A percentile compares a stretch with the other conserved stretches of the same genome.
Evolutionary conservation across 306 rosid genomes (phyloP).

Genomic region (Corylus heterophylla): DNA sequence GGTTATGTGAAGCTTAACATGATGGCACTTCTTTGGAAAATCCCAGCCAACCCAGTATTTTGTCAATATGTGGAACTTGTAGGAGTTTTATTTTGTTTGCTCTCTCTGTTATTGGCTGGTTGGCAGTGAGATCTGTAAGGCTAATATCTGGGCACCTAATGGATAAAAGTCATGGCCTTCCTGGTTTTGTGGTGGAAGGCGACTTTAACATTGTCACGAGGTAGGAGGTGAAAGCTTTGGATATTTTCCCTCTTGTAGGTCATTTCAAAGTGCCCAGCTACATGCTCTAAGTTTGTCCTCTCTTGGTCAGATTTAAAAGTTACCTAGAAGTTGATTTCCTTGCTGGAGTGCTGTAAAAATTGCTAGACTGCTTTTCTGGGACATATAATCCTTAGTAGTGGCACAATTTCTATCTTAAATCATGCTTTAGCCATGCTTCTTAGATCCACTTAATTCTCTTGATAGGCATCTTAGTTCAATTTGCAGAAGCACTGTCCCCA

Average conservation of each 20-base stretch:
- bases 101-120: background rate
- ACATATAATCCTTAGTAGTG: background rate
- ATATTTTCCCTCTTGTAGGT: background rate
- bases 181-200: background rate
- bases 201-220: background rate
- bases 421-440: conserved; percentile 2
- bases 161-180: background rate
- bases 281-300: background rate
- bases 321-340: background rate
- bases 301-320: background rate
- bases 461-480: background rate
- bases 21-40: background rate
- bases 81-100: background rate
- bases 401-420: conserved; percentile 1
- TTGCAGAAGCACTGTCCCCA: background rate
- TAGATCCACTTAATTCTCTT: background rate
- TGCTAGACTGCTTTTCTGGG: background rate
- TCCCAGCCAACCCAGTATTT: background rate
- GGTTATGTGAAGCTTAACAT: background rate
- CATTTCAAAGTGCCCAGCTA: background rate
- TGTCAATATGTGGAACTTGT: background rate
- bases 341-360: background rate
- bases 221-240: background rate
- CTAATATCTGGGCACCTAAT: background rate
- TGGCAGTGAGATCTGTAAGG: background rate